Evolutionary conservation across 257 asterid species (phyloP).

Genomic region (Leptodermis oblonga): DNA sequence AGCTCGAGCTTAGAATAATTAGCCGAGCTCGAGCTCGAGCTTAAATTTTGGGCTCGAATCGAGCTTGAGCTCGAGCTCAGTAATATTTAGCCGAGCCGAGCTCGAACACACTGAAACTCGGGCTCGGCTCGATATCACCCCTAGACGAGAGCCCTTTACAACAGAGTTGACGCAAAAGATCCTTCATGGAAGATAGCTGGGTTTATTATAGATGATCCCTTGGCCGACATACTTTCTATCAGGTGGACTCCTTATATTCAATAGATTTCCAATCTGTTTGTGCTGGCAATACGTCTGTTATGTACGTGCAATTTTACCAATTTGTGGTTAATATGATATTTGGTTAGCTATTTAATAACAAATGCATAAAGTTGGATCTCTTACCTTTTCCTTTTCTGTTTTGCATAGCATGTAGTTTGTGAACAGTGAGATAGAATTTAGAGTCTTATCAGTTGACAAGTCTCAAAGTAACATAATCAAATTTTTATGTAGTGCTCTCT

Average conservation of each 20-base stretch:
- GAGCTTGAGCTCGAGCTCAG: no score
- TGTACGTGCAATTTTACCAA: background rate
- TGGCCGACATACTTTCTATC: constrained; percentile 59
- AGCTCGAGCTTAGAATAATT: no score
- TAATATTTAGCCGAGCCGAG: no score
- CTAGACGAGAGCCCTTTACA: constrained; percentile 78
- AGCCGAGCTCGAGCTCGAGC: no score
- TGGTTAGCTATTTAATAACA: background rate
- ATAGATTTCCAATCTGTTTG: constrained; percentile 12
- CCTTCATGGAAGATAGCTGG: constrained; percentile 98
- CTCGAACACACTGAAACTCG: no score
- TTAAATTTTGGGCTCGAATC: no score
- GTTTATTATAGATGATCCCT: constrained; percentile 84
- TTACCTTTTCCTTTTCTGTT: background rate
- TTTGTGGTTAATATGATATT: background rate
- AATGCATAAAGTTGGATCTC: background rate
- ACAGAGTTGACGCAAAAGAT: constrained; percentile 80
- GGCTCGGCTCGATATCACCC: no score
- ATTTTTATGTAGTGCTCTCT: background rate
- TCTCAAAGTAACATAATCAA: background rate
- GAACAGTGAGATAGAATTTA: background rate
- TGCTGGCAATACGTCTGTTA: background rate
- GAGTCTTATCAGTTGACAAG: background rate
- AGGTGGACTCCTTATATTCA: constrained; percentile 37
- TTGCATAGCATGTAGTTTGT: background rate